Evolutionary conservation across 2,329 filamentous ascomycete species (phyloP), one percentile per base, ranked within the genome.

Genomic region (Alternaria rosae): DNA sequence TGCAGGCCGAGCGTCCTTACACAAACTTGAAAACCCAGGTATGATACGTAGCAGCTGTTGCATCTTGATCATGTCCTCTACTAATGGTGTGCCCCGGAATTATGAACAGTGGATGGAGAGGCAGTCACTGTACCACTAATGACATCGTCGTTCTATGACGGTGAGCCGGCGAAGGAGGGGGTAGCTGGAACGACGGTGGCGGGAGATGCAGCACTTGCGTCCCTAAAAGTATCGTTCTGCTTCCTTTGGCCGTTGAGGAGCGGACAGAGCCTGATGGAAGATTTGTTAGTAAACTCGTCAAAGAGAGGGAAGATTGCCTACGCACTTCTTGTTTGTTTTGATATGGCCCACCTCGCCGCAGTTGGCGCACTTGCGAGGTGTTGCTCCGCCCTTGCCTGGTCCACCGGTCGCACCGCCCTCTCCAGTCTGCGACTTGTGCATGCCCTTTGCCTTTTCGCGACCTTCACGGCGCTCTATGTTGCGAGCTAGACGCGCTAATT

Each of bases 341-440:
- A 99, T 99, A 76, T 99, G 95, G 30, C 95, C 95, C 57, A 97
- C 91, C 79, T 95, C 92, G 53, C 95, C 95, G 82, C 95, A 99
- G 80, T 97, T 98, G 69, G 95, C 95, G 82, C 95, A 99, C 83
- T 98, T 98, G 73, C 96, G 87, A 58, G 86, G 85, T 11, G 88
- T 90, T 45, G 84, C 84, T 35, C 83, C 84, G 30, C 78, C 77
- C 54, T 82, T 82, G 45, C 76, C 77, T 15, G 78, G 77, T 6
- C 81, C 81, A 5, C 81, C 82, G 2, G 83, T 80, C 20, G 82
- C 79, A 30, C 78, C 79, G n/a, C 81, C 81, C 42, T 81, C 82
- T n/a, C 75, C 79, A 12, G 78, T 80, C 23, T 72, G 72, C 52
- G 70, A 76, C 68, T 67, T 79, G 62, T 80, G 76, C 47, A 84